Conservation (phyloP, 208 protist genomes). For the Leishmania martiniquensis region DNA sequence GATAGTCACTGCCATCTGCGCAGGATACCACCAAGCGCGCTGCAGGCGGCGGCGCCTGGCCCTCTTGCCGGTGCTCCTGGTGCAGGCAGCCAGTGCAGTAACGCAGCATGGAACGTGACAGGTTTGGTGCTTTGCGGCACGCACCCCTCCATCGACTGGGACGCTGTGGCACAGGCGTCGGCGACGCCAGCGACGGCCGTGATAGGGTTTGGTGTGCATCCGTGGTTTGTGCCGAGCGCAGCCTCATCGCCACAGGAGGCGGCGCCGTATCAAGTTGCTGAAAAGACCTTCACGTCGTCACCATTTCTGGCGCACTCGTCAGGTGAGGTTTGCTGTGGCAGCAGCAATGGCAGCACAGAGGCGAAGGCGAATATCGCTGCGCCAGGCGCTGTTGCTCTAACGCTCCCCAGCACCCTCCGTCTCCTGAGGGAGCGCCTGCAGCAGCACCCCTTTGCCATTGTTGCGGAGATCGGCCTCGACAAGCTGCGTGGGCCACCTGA, state of each 20-base stretch:
- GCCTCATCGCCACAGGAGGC: neutral
- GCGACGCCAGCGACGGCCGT: neutral
- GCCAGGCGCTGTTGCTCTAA: neutral
- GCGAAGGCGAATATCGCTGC: neutral
- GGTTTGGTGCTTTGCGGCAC: constrained; percentile 72
- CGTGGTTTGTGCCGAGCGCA: constrained; percentile 64
- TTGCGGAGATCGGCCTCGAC: constrained; percentile 88
- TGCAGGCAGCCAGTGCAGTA: neutral
- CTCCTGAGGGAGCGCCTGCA: constrained; percentile 45
- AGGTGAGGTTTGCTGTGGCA: neutral
- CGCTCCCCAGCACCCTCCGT: constrained; percentile 34
- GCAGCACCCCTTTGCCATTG: constrained; percentile 54
- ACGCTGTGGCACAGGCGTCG: constrained; percentile 4
- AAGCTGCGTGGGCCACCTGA: constrained; percentile 66
- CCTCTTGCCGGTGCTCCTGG: neutral
- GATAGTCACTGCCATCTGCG: constrained; percentile 31
- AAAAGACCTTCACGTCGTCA: neutral
- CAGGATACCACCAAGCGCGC: neutral
- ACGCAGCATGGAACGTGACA: neutral
- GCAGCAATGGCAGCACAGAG: neutral
- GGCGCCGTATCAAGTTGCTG: neutral
- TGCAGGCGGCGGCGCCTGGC: neutral
- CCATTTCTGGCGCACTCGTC: neutral
- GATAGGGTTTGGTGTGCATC: constrained; percentile 78
- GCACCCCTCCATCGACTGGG: constrained; percentile 77